Base-by-base conservation (phyloP, 129 eudicot species). In the Dittrichia graveolens region DNA sequence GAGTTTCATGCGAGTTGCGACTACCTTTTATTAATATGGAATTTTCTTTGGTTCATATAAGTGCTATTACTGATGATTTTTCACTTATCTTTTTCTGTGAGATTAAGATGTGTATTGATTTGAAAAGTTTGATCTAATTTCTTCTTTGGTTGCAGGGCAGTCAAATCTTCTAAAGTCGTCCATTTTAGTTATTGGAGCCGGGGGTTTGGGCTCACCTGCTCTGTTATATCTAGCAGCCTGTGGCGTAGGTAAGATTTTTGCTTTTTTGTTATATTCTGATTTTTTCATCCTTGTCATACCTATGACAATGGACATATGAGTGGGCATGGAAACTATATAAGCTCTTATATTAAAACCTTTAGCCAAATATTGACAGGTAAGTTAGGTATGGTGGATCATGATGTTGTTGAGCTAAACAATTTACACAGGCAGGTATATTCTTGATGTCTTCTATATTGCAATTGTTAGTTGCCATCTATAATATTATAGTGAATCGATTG, bases 151-250 rank as follows among this genome's bases (percentile, higher is more conserved):
- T 82, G 75, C 71, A 84, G 97, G 86, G 14, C 99, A 95, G 80
- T 83, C 86, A 38, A 90, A 88, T 81, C 86, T 95, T 59, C 56
- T 90, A 70, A 95, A 86, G 73, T 84, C 97, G 8, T 90, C 99
- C 4, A 69, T 95, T 64, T 82, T 95, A 69, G 97, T 95, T 56
- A 85, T 95, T 61, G 99, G 99, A 74, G 99, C 99, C 73, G 99
- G 99, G 53, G 99, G 99, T 6, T 83, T 95, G 67, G 99, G 99
- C 9, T 86, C 99, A 45, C 99, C 99, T 64, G 99, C 97, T 77
- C 77, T 95, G 74, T 84, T 95, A 37, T 95, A 95, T 59, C 89
- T 95, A 45, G 97, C 99, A 9, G 99, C 99, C 13, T 95, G 97
- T 80, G 99, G 99, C 31, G 84, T 88, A 31, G 99, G 99, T 95